These are phyloP conservation scores for rapeseed (Brassica napus) DNA, from an alignment of 345 rosid genomes.

Conservation along the genomic window Da-Ae NC_063447.1:46907001-46907500, in stretches of 20 bases:
- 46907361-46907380: slow-evolving; percentile 60
- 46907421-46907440: slow-evolving; percentile 43
- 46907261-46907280: not conserved
- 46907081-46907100: too few species aligned
- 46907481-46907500: not conserved
- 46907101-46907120: too few species aligned
- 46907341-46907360: slow-evolving; percentile 72
- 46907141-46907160: too few species aligned
- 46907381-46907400: slow-evolving; percentile 59
- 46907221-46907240: not conserved
- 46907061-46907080: too few species aligned
- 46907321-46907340: slow-evolving; percentile 41
- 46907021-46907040: too few species aligned
- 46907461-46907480: not conserved
- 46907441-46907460: slow-evolving; percentile 70
- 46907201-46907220: too few species aligned
- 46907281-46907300: not conserved
- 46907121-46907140: too few species aligned
- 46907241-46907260: not conserved
- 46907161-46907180: too few species aligned
- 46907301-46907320: not conserved
- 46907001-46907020: too few species aligned
- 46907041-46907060: too few species aligned
- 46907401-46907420: slow-evolving; percentile 67
- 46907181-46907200: too few species aligned